A percentile compares a stretch with the other conserved stretches of the same genome.
Evolutionary conservation across 176 grass and related monocot genomes (phyloP).

Genomic region (Melocanna baccifera): DNA sequence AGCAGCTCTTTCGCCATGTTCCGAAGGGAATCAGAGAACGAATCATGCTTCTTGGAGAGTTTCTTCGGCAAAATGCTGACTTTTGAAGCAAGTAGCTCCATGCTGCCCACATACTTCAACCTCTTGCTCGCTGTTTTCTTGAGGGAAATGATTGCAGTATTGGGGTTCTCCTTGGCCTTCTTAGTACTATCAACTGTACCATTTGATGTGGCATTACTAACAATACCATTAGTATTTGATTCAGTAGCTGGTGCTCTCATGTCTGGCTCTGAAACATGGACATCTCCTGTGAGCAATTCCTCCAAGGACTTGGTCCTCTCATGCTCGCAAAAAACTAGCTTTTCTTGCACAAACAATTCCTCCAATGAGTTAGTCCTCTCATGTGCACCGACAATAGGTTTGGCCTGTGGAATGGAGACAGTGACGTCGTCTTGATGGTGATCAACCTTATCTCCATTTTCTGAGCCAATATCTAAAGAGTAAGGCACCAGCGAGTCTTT

Average conservation of each 20-base stretch:
- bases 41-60: conserved; percentile 50
- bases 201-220: conserved; percentile 8
- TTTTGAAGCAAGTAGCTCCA: conserved; percentile 55
- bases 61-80: conserved; percentile 37
- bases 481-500: conserved; percentile 14
- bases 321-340: conserved; percentile 30
- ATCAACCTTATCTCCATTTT: conserved; percentile 8
- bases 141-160: conserved; percentile 41
- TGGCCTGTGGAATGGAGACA: not conserved
- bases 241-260: conserved; percentile 7
- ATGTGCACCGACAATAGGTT: conserved; percentile 35
- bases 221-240: not conserved
- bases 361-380: conserved; percentile 45
- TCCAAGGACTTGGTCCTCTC: conserved; percentile 46
- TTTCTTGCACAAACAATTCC: conserved; percentile 42
- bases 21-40: conserved; percentile 62
- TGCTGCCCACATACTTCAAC: conserved; percentile 46
- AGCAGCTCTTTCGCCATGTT: conserved; percentile 64
- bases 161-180: conserved; percentile 38
- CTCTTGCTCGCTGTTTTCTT: conserved; percentile 63
- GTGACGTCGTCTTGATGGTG: not conserved
- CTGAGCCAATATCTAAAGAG: conserved; percentile 24
- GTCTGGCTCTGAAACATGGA: conserved; percentile 21
- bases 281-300: conserved; percentile 33
- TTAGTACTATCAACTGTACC: conserved; percentile 25